These are phyloP conservation scores for Globisporangium spinosum DNA, from an alignment of 352 stramenopile genomes.

Conservation along the genomic window DNA sequence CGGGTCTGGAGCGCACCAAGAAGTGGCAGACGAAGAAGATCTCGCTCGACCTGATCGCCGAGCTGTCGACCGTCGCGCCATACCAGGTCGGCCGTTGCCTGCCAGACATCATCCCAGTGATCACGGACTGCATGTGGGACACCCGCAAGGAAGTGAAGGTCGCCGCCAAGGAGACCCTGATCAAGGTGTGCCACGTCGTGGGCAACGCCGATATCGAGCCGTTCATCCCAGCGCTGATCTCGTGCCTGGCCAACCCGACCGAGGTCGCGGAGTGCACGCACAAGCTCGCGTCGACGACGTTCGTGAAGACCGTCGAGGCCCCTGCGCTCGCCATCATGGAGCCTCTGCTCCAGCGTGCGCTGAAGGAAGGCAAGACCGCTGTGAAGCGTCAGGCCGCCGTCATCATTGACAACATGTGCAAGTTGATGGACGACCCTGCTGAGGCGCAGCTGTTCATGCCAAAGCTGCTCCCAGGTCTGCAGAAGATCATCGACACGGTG, in stretches of 20 bases:
- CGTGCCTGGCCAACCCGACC: conserved; percentile 95
- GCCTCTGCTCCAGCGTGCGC: conserved; percentile 93
- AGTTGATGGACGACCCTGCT: conserved; percentile 97
- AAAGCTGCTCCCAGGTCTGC: conserved; percentile 94
- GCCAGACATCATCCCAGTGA: conserved; percentile 95
- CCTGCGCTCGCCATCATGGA: conserved; percentile 97
- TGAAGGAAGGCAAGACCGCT: conserved; percentile 94
- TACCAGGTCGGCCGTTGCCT: conserved; percentile 94
- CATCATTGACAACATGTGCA: conserved; percentile 99
- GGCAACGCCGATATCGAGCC: conserved; percentile 99
- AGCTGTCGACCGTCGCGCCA: conserved; percentile 90
- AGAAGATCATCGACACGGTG: conserved; percentile 95
- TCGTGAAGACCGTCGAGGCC: conserved; percentile 97
- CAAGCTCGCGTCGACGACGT: conserved; percentile 98
- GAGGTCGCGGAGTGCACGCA: conserved; percentile 98
- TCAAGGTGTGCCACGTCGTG: conserved; percentile 94
- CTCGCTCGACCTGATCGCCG: conserved; percentile 91
- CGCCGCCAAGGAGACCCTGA: conserved; percentile 93
- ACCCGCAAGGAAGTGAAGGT: conserved; percentile 98
- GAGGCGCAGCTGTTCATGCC: conserved; percentile 97
- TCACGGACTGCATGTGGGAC: conserved; percentile 98
- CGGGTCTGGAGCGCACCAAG: conserved; percentile 69
- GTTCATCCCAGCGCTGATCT: conserved; percentile 97
- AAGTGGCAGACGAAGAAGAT: conserved; percentile 98
- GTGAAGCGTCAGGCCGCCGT: conserved; percentile 97